phyloP scores from a whole-genome alignment of 106 monocot genomes.

The Dendrobium huoshanense region DNA sequence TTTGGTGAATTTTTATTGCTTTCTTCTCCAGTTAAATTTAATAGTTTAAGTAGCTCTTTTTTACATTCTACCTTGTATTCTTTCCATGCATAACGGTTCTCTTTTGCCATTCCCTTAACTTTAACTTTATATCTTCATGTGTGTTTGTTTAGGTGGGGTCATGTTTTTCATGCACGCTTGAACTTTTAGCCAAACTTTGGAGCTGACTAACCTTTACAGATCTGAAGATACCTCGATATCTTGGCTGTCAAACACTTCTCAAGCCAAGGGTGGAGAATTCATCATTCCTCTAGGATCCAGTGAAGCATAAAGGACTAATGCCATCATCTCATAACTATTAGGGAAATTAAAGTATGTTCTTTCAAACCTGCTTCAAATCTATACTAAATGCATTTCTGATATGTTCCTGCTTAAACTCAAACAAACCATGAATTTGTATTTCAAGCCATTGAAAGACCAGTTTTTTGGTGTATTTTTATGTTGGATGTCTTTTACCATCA shows the following conservation, averaged over 20 bases:
- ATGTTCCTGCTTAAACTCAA: no score
- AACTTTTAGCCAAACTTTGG: neutral
- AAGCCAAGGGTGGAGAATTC: neutral
- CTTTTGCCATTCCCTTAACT: neutral
- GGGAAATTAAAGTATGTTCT: no score
- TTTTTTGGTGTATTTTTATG: no score
- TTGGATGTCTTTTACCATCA: no score
- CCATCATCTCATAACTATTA: no score
- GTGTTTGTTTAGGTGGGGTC: neutral
- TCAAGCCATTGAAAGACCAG: no score
- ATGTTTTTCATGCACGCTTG: neutral
- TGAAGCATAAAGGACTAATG: no score
- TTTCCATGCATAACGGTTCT: conserved; percentile 3
- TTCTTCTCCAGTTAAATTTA: conserved; percentile 4
- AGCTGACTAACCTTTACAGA: neutral
- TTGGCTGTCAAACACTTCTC: neutral
- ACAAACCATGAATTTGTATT: no score
- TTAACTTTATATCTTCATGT: neutral
- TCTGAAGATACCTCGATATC: neutral
- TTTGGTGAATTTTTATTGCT: neutral
- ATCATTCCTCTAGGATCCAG: neutral
- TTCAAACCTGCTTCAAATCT: no score
- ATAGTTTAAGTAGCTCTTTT: neutral
- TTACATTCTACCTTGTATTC: neutral
- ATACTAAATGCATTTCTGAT: no score